phyloP scores from a whole-genome alignment of 345 rosid genomes.

The Populus ilicifolia region DNA sequence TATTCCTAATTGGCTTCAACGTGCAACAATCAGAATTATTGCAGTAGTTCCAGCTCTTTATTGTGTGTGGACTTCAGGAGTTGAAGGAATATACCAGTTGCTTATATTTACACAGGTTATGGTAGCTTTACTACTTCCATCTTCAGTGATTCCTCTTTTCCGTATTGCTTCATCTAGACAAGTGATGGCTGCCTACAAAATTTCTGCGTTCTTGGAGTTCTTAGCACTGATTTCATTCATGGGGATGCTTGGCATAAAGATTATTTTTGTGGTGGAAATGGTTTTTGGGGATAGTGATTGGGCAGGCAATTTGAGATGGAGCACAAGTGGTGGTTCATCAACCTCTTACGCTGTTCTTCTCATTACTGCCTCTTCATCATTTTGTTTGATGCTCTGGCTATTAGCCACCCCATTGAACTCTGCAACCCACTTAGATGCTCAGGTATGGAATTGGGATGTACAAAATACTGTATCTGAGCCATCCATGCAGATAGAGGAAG shows the following conservation, averaged over 20 bases:
- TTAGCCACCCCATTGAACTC: conserved; percentile 86
- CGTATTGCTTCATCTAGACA: conserved; percentile 80
- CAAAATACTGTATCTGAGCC: conserved; percentile 34
- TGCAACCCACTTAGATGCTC: conserved; percentile 50
- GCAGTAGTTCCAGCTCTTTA: conserved; percentile 82
- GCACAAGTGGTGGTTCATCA: conserved; percentile 46
- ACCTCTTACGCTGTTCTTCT: conserved; percentile 55
- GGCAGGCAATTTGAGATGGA: conserved; percentile 82
- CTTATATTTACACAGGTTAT: conserved; percentile 78
- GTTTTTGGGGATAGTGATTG: conserved; percentile 89
- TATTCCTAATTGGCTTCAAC: conserved; percentile 92
- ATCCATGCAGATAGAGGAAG: conserved; percentile 37
- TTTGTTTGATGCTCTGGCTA: conserved; percentile 85
- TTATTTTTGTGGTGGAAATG: conserved; percentile 79
- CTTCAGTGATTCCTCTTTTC: conserved; percentile 86
- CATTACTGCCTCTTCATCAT: conserved; percentile 56
- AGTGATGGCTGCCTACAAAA: conserved; percentile 80
- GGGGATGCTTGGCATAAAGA: conserved; percentile 71
- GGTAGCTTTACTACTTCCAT: conserved; percentile 80
- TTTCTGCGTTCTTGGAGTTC: conserved; percentile 73
- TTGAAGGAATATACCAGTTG: conserved; percentile 84
- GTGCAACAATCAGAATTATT: conserved; percentile 69
- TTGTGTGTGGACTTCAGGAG: conserved; percentile 85
- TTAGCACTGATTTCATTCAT: conserved; percentile 50
- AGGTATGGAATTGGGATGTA: conserved; percentile 51